Evolutionary conservation across 2,329 filamentous ascomycete species (phyloP), one percentile per base, ranked within the genome.

Genomic region (Amphichorda felina): DNA sequence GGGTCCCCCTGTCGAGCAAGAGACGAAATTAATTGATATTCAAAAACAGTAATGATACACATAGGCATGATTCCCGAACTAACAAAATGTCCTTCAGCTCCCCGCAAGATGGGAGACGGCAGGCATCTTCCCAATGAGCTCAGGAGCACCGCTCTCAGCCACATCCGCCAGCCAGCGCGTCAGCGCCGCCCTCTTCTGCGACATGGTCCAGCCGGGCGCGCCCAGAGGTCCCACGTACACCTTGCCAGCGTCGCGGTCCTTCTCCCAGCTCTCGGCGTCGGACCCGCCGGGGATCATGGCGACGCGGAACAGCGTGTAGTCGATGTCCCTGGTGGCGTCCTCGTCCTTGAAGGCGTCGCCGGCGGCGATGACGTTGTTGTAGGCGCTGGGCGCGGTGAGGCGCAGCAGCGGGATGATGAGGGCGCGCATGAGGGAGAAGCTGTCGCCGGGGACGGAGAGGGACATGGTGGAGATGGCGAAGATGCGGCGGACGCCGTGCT

Each of bases 391-490:
- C 5, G 34, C 37, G 11, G 42, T 7, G 5, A 45, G 10, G 1
- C 41, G 30, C 11, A 53, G 38, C 2, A 50, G 9, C 0, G 35
- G 6, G 0, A n/a, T n/a, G n/a, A n/a, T n/a, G n/a, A n/a, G 40
- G 32, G 6, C 41, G 10, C 19, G 41, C 2, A 39, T 34, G n/a
- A 44, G 28, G 28, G 31, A 46, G 28, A 43, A 48, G 1, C 33
- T 14, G 30, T 59, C 55, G n/a, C 49, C 41, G 0, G 42, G 36
- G 1, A 40, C 37, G n/a, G 43, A 37, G 18, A 49, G 41, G 7
- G 55, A 54, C 8, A 54, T 29, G 4, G 56, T 59, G 8, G 49
- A 42, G 51, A 57, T 56, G 5, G 48, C 53, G 13, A 56, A 41
- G 26, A 59, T 54, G 8, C 57, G 49, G 4, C 41, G 19, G 29